Evolutionary conservation across 2,329 filamentous ascomycete genomes (phyloP).

Genomic region (Fusarium falciforme): DNA sequence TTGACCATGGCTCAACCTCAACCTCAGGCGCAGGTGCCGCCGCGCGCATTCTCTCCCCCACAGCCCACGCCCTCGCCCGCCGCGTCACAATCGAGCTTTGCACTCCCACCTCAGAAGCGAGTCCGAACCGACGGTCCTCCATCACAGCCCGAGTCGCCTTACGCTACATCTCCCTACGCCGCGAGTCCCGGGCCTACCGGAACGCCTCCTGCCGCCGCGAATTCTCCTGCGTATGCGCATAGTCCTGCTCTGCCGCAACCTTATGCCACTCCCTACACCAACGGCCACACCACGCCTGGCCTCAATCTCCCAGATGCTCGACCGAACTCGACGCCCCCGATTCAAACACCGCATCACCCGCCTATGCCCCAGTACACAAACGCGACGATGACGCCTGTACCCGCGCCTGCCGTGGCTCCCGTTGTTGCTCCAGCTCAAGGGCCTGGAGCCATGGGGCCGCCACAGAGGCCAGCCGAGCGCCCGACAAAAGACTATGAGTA

Average conservation of each 20-base stretch:
- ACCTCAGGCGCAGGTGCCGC: slow-evolving; percentile 55
- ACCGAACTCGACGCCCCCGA: slow-evolving; percentile 47
- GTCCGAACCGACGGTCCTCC: slow-evolving; percentile 67
- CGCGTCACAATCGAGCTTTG: slow-evolving; percentile 63
- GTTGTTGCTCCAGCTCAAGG: slow-evolving; percentile 41
- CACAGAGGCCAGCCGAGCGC: slow-evolving; percentile 70
- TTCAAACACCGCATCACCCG: slow-evolving; percentile 47
- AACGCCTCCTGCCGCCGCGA: slow-evolving; percentile 53
- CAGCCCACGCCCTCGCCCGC: slow-evolving; percentile 72
- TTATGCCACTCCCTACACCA: slow-evolving; percentile 54
- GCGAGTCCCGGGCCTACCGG: slow-evolving; percentile 58
- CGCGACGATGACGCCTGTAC: slow-evolving; percentile 40
- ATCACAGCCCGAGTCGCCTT: slow-evolving; percentile 75
- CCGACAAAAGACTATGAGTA: slow-evolving; percentile 73
- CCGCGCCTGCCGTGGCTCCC: slow-evolving; percentile 38
- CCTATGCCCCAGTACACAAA: slow-evolving; percentile 43
- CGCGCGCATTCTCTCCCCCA: slow-evolving; percentile 71
- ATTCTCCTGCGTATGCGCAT: slow-evolving; percentile 52
- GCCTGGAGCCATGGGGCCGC: slow-evolving; percentile 63
- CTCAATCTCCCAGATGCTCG: slow-evolving; percentile 51
- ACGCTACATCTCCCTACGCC: slow-evolving; percentile 63
- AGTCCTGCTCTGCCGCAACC: slow-evolving; percentile 47
- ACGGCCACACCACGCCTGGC: slow-evolving; percentile 51
- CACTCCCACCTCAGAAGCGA: slow-evolving; percentile 78
- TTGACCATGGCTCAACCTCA: slow-evolving; percentile 70